Evolutionary conservation across 2,329 filamentous ascomycete genomes (phyloP).

Genomic region (Colletotrichum orchidophilum): DNA sequence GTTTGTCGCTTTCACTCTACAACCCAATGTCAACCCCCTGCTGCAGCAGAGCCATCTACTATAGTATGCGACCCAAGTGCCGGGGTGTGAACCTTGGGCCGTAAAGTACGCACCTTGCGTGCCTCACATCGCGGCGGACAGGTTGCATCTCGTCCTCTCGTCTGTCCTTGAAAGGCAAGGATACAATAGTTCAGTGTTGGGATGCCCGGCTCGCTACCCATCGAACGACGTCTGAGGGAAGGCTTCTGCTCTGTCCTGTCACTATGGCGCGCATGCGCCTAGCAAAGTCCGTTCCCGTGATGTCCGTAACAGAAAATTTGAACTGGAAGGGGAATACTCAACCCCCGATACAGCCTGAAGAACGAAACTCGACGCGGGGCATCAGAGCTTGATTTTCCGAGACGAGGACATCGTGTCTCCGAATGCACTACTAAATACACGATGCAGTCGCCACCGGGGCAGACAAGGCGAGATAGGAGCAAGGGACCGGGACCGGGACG

Average conservation of each 20-base stretch:
- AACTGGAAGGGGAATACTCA: not conserved
- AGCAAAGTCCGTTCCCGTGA: not conserved
- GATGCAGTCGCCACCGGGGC: not conserved
- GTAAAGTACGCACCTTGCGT: constrained; percentile 10
- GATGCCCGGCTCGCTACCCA: not conserved
- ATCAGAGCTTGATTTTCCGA: not conserved
- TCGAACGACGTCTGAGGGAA: not conserved
- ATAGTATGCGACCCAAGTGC: constrained; percentile 32
- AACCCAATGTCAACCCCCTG: constrained; percentile 22
- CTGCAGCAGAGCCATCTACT: constrained; percentile 20
- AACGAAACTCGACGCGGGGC: not conserved
- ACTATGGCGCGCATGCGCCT: not conserved
- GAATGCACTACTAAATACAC: not conserved
- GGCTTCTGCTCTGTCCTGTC: not conserved
- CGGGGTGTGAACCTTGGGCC: constrained; percentile 27
- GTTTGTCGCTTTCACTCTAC: constrained; percentile 26
- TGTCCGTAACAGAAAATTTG: not conserved
- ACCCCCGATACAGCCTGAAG: not conserved
- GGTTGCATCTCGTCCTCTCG: constrained; percentile 6
- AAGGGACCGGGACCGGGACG: not conserved
- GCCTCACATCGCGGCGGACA: constrained; percentile 21
- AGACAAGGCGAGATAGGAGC: not conserved
- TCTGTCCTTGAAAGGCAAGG: constrained; percentile 12
- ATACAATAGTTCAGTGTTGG: not conserved
- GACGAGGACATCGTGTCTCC: not conserved